Percentiles rank a stretch among this genome's conserved stretches.
These are phyloP conservation scores for Colletotrichum higginsianum DNA, from an alignment of 2,329 filamentous ascomycete species.

Conservation along the genomic window DNA sequence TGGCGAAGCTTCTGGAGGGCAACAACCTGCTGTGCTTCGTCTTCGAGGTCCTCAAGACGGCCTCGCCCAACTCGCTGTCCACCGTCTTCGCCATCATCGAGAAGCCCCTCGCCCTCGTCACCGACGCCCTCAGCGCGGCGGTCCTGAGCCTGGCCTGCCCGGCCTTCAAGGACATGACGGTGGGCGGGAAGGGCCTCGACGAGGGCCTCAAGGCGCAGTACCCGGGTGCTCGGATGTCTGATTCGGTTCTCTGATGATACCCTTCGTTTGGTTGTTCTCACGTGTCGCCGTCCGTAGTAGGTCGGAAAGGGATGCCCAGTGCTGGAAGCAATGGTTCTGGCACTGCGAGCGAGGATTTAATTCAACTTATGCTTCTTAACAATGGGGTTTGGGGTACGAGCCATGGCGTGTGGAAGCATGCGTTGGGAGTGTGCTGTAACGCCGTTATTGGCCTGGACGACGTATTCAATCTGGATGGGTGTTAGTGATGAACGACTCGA, in stretches of 20 bases:
- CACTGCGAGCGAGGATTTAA: not conserved
- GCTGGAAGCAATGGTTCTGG: not conserved
- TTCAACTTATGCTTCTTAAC: not conserved
- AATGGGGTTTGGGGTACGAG: not conserved
- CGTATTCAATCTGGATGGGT: no score
- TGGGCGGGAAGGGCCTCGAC: constrained; percentile 45
- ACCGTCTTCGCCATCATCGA: constrained; percentile 53
- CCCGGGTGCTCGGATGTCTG: constrained; percentile 27
- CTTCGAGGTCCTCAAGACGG: constrained; percentile 56
- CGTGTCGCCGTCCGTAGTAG: not conserved
- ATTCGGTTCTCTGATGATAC: constrained; percentile 10
- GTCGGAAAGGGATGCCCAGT: no score
- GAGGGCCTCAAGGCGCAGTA: constrained; percentile 29
- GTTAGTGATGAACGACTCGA: no score
- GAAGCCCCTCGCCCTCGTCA: constrained; percentile 51
- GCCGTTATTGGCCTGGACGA: no score
- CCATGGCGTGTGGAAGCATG: not conserved
- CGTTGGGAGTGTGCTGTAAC: not conserved
- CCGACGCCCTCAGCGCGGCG: constrained; percentile 49
- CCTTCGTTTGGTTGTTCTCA: not conserved
- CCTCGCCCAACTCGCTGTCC: constrained; percentile 58
- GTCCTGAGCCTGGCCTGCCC: constrained; percentile 50
- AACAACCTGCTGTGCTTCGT: constrained; percentile 63
- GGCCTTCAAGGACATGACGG: constrained; percentile 48
- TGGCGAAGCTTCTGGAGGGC: constrained; percentile 57